These are phyloP conservation scores for Circinella umbellata DNA, from an alignment of 371 early-diverging fungal genomes.

Conservation along the genomic window DNA sequence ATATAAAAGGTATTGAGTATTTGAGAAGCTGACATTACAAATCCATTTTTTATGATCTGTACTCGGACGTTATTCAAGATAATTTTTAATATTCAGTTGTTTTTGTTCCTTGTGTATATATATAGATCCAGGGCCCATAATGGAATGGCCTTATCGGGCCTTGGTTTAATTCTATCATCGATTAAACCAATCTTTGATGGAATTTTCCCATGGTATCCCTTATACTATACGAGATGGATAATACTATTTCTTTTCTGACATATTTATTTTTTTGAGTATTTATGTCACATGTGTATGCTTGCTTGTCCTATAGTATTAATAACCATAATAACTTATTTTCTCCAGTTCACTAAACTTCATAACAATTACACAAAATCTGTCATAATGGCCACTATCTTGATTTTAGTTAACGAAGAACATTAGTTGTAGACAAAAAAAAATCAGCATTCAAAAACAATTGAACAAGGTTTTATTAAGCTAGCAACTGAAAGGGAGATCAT, in stretches of 20 bases:
- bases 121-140: too few relatives aligned
- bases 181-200: neutral
- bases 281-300: neutral
- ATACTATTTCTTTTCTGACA: neutral
- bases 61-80: too few relatives aligned
- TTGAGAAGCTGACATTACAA: neutral
- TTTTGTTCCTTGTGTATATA: too few relatives aligned
- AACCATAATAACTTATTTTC: too few relatives aligned
- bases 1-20: too few relatives aligned
- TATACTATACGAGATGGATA: conserved; percentile 2
- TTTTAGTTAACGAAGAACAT: neutral
- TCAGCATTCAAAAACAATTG: neutral
- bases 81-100: neutral
- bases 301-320: neutral
- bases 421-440: conserved; percentile 3
- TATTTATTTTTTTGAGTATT: neutral
- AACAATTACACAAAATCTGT: too few relatives aligned
- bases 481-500: conserved; percentile 2
- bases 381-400: too few relatives aligned
- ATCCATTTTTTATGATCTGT: too few relatives aligned
- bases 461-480: conserved; percentile 6
- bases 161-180: too few relatives aligned
- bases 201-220: neutral
- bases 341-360: too few relatives aligned
- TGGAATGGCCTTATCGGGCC: too few relatives aligned